These are phyloP conservation scores for Pseudotsuga menziesii DNA, from an alignment of 75 land plant species.

Conservation along the genomic window DNA sequence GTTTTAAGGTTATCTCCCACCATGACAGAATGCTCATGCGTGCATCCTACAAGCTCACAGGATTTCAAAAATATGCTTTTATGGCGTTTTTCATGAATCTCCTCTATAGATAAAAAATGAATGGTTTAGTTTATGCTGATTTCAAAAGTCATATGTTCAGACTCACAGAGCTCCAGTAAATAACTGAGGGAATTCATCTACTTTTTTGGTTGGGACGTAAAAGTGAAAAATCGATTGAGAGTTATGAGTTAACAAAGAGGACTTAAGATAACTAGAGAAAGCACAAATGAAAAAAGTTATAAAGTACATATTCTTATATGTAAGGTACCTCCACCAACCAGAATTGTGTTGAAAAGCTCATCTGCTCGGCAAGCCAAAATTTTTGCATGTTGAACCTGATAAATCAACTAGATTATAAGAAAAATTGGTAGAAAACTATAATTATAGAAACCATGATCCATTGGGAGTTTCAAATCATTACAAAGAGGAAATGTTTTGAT, in stretches of 20 bases:
- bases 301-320: neutral
- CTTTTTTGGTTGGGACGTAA: neutral
- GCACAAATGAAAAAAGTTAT: neutral
- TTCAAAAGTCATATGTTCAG: neutral
- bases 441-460: neutral
- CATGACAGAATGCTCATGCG: constrained; percentile 37
- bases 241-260: neutral
- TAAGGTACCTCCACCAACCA: constrained; percentile 42
- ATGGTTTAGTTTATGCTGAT: neutral
- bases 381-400: constrained; percentile 40
- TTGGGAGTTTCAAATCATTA: neutral
- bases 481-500: neutral
- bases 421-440: neutral
- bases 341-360: constrained; percentile 36
- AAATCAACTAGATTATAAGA: neutral
- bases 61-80: constrained; percentile 43
- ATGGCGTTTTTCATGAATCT: constrained; percentile 43
- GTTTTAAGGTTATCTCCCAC: constrained; percentile 39
- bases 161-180: neutral
- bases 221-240: neutral
- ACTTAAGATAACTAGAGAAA: neutral
- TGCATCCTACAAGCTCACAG: constrained; percentile 30
- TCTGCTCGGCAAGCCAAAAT: constrained; percentile 38
- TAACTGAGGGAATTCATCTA: neutral
- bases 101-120: constrained; percentile 25